A percentile compares a stretch with the other conserved stretches of the same genome.
Evolutionary conservation across 75 land plant species (phyloP).

Genomic region (Sequoiadendron giganteum): DNA sequence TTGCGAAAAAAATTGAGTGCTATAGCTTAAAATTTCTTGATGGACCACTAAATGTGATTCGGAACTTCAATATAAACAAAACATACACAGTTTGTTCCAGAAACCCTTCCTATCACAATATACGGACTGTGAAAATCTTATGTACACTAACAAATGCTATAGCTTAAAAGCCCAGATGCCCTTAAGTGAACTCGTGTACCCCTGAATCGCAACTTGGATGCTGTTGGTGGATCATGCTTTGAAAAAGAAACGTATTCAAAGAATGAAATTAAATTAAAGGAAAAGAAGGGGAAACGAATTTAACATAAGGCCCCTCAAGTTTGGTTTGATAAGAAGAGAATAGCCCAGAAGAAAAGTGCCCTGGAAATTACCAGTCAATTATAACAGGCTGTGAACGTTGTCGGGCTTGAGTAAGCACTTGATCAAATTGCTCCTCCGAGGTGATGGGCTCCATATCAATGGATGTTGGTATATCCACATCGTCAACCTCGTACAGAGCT

Average conservation of each 20-base stretch:
- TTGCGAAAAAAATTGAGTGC: not conserved
- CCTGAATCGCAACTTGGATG: not conserved
- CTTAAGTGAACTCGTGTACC: not conserved
- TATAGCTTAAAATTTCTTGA: not conserved
- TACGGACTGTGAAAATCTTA: no score
- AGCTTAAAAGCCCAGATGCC: not conserved
- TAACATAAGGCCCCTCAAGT: not conserved
- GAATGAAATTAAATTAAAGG: not conserved
- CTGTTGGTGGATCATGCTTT: not conserved
- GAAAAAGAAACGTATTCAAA: not conserved
- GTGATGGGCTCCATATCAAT: conserved; percentile 61
- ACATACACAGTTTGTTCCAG: no score
- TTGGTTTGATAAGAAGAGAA: not conserved
- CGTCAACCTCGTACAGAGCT: conserved; percentile 1
- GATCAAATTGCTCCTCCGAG: conserved; percentile 51
- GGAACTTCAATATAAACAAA: no score
- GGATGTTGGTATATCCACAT: conserved; percentile 26
- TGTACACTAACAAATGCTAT: not conserved
- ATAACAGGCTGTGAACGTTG: conserved; percentile 53
- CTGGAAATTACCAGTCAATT: conserved; percentile 51
- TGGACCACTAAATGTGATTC: no score
- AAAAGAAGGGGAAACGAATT: not conserved
- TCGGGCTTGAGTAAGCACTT: conserved; percentile 35
- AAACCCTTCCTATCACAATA: no score
- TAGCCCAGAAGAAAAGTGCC: not conserved